Evolutionary conservation across 441 rosid genomes (phyloP).

Genomic region (Gossypium gossypioides): DNA sequence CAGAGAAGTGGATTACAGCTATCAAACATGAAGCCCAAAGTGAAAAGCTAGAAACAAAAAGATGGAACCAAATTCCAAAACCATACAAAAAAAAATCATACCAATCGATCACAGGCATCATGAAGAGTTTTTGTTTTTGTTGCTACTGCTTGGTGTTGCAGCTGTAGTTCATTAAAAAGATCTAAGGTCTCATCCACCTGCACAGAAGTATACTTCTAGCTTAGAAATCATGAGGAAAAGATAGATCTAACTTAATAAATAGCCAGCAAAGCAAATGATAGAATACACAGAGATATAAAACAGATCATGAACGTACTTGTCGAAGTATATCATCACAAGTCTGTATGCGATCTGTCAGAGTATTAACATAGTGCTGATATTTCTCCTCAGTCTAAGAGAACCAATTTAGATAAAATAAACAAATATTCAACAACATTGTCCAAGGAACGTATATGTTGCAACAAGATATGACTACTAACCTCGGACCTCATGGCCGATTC

Average conservation of each 20-base stretch:
- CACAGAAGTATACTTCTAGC: constrained; percentile 3
- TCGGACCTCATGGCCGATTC: constrained; percentile 96
- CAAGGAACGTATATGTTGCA: constrained; percentile 9
- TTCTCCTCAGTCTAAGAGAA: constrained; percentile 76
- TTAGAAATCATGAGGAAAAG: background rate
- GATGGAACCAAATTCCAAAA: constrained; percentile 2
- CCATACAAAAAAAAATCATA: constrained; percentile 24
- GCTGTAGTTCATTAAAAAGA: constrained; percentile 72
- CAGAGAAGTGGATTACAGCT: background rate
- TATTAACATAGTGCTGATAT: constrained; percentile 76
- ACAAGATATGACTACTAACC: constrained; percentile 47
- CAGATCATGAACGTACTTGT: constrained; percentile 39
- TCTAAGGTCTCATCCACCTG: constrained; percentile 92
- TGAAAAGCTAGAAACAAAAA: background rate
- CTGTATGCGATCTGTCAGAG: constrained; percentile 70
- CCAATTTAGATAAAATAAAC: constrained; percentile 10
- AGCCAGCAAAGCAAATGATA: background rate
- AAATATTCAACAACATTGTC: background rate
- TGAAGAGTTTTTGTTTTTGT: constrained; percentile 98
- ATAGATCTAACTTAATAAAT: constrained; percentile 4
- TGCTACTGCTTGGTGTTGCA: constrained; percentile 87
- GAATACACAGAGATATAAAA: background rate
- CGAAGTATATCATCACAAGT: constrained; percentile 81
- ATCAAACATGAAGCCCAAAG: background rate
- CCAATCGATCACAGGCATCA: constrained; percentile 94